phyloP scores from a whole-genome alignment of 2,329 filamentous ascomycete genomes.

The Plectosphaerella plurivora region DNA sequence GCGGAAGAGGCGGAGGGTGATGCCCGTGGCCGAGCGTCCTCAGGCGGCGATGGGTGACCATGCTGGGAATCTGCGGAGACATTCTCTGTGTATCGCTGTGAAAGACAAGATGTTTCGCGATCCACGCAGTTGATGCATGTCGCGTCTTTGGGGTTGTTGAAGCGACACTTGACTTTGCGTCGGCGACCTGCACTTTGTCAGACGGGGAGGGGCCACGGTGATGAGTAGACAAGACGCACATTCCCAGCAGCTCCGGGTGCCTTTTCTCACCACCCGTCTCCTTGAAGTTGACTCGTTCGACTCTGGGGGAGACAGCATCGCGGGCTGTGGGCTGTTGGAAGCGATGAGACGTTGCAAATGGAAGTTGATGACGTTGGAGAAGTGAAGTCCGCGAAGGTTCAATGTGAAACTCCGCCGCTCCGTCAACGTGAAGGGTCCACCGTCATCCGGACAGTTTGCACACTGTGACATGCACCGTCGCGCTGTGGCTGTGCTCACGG shows the following conservation, averaged over 20 bases:
- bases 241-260: not conserved
- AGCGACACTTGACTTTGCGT: not conserved
- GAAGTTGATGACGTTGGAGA: too few relatives aligned
- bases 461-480: too few relatives aligned
- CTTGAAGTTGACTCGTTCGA: not conserved
- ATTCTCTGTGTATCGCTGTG: not conserved
- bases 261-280: not conserved
- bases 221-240: not conserved
- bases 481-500: too few relatives aligned
- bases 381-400: too few relatives aligned
- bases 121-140: not conserved
- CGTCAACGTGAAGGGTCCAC: too few relatives aligned
- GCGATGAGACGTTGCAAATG: too few relatives aligned
- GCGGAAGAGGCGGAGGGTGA: not conserved
- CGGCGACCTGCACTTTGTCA: not conserved
- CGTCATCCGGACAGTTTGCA: too few relatives aligned
- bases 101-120: not conserved
- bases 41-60: not conserved
- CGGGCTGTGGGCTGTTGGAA: too few relatives aligned
- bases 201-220: not conserved
- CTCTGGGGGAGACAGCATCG: too few relatives aligned
- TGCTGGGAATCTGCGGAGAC: not conserved
- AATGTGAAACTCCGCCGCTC: too few relatives aligned
- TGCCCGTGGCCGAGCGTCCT: not conserved
- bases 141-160: not conserved